Base-by-base conservation (phyloP, 768 basidiomycete genomes). In the Kondoa subrosea region DNA sequence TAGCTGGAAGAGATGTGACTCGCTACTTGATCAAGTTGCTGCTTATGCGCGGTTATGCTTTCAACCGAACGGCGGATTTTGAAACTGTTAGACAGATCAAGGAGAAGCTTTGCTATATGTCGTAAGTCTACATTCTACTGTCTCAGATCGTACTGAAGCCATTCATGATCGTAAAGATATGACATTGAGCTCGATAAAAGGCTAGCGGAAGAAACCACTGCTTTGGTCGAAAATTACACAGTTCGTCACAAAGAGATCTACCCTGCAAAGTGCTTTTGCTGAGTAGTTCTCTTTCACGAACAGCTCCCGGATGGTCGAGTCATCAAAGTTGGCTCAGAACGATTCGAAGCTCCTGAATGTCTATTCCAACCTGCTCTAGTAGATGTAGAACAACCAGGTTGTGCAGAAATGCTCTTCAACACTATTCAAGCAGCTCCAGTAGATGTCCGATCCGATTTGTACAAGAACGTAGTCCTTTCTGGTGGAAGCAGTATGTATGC, bases 281-380 rank as follows among this genome's bases (percentile, higher is more conserved):
- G 34, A 27, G 34, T 61, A 25, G n/a, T 66, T n/a, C n/a, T 50
- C 16, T 58, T 21, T 50, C 34, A 29, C 57, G 66, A 16, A 4
- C 73, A 92, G 89, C 85, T 95, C 58, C 91, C 91, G 21, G 95
- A 97, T 74, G 95, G 95, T 0, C 88, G 95, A 66, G 84, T 82
- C 16, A 95, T 97, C 82, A 95, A 93, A 81, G 91, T 97, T 69
- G 95, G 93, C 31, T 90, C 91, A 0, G 95, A 99, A 77, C 87
- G 95, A 15, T 99, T 96, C 75, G 93, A 97, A 78, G 95, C 93
- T 15, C 93, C 95, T 3, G 95, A 99, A 79, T 97, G 95, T 80
- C 91, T 97, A 91, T 97, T 99, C 86, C 93, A 99, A 77, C 95
- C 95, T 26, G 89, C 93, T 77, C 83, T 99, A 2, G 91, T 97